Percentiles rank a stretch among this genome's conserved stretches.
phyloP scores from a whole-genome alignment of 108 stramenopile species.

The Epithemia pelagica region DNA sequence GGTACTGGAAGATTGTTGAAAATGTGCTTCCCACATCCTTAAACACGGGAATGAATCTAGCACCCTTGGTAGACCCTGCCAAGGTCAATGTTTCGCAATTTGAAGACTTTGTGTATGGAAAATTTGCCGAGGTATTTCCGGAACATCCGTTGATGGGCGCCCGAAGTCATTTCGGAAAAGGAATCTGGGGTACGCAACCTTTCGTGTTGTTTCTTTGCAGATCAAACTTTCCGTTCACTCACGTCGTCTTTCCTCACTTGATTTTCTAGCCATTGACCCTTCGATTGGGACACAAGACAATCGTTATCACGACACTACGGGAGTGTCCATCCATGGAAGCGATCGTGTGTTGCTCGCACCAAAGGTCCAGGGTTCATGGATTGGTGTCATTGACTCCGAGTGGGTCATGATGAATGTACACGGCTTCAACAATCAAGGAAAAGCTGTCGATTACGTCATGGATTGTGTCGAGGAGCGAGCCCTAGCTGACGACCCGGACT shows the following conservation, averaged over 20 bases:
- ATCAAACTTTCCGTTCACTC: too few species aligned
- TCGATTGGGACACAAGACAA: not conserved
- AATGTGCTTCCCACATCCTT: constrained; percentile 1
- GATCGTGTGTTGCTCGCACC: too few species aligned
- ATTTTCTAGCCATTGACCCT: too few species aligned
- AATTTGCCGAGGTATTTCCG: not conserved
- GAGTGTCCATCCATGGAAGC: too few species aligned
- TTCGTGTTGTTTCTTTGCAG: too few species aligned
- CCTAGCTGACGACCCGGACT: not conserved
- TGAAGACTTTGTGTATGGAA: constrained; percentile 16
- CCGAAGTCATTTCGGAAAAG: constrained; percentile 6
- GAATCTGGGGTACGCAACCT: constrained; percentile 4
- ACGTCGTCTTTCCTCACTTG: too few species aligned
- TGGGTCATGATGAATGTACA: not conserved
- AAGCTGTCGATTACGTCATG: not conserved
- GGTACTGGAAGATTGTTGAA: constrained; percentile 7
- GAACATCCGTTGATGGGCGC: constrained; percentile 14
- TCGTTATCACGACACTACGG: too few species aligned
- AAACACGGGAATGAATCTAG: not conserved
- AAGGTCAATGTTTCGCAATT: constrained; percentile 4
- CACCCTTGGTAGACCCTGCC: constrained; percentile 2
- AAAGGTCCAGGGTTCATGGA: too few species aligned
- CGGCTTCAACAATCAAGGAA: not conserved
- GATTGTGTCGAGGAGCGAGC: not conserved
- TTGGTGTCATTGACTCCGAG: too few species aligned